Percentiles rank a stretch among this genome's conserved stretches.
Conservation (phyloP, 352 stramenopile genomes). For the Pythium insidiosum region DNA sequence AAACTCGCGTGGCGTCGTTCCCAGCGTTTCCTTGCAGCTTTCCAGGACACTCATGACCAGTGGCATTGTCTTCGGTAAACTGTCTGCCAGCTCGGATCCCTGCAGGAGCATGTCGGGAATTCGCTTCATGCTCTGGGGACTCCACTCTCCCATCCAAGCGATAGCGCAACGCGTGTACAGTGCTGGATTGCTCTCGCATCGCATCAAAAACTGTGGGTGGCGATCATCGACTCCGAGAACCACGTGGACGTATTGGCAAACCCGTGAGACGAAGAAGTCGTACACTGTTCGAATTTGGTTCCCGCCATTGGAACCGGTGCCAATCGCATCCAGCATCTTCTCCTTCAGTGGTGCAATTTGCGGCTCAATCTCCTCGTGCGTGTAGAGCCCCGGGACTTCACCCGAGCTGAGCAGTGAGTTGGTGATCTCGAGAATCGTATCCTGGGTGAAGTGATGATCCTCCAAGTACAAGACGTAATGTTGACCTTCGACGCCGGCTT, state of each 20-base stretch:
- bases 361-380: conserved; percentile 90
- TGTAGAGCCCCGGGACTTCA: conserved; percentile 91
- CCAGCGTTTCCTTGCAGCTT: conserved; percentile 47
- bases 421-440: conserved; percentile 87
- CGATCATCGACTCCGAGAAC: conserved; percentile 69
- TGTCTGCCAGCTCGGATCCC: conserved; percentile 49
- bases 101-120: conserved; percentile 69
- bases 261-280: conserved; percentile 90
- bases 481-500: conserved; percentile 73
- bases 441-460: conserved; percentile 88
- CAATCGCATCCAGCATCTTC: conserved; percentile 81
- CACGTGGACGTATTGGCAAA: conserved; percentile 88
- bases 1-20: conserved; percentile 79
- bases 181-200: conserved; percentile 91
- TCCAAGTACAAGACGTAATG: conserved; percentile 89
- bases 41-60: conserved; percentile 56
- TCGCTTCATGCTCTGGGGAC: conserved; percentile 48
- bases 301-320: conserved; percentile 26
- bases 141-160: conserved; percentile 93
- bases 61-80: conserved; percentile 40
- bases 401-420: conserved; percentile 90
- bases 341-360: conserved; percentile 87
- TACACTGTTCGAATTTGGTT: conserved; percentile 87
- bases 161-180: conserved; percentile 89
- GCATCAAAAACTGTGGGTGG: conserved; percentile 69